A percentile compares a stretch with the other conserved stretches of the same genome.
Conservation (phyloP, 2,329 filamentous ascomycete species). For the Septoria linicola region DNA sequence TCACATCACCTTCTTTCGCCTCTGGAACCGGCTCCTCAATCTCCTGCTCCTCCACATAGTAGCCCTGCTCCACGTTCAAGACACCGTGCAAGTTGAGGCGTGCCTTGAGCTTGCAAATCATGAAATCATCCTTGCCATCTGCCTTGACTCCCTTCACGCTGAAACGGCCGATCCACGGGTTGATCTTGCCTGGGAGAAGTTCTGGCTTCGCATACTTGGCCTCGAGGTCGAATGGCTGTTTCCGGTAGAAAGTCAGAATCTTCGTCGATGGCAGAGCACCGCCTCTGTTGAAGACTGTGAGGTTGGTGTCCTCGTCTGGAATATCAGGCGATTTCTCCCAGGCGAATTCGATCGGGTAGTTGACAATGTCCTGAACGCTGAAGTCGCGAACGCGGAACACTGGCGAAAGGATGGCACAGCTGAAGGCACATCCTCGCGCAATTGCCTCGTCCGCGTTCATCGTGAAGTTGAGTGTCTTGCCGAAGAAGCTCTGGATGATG, state of each 20-base stretch:
- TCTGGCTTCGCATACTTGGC: conserved; percentile 89
- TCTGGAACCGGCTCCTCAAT: conserved; percentile 87
- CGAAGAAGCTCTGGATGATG: conserved; percentile 84
- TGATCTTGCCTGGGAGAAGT: conserved; percentile 79
- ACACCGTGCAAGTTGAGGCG: conserved; percentile 95
- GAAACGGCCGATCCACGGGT: conserved; percentile 95
- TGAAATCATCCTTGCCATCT: conserved; percentile 91
- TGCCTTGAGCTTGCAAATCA: conserved; percentile 99
- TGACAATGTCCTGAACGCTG: conserved; percentile 93
- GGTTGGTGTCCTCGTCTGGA: conserved; percentile 93
- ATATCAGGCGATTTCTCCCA: conserved; percentile 99
- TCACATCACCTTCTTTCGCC: conserved; percentile 72
- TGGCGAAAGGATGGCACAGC: conserved; percentile 94
- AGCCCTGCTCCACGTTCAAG: conserved; percentile 92
- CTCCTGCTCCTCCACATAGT: conserved; percentile 97
- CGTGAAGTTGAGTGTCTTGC: conserved; percentile 89
- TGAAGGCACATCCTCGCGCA: conserved; percentile 92
- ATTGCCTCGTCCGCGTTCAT: conserved; percentile 98
- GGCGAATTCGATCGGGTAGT: conserved; percentile 96
- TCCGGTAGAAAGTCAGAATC: conserved; percentile 98
- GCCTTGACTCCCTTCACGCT: conserved; percentile 97
- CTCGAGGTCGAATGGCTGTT: conserved; percentile 95
- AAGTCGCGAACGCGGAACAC: conserved; percentile 99
- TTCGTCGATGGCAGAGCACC: conserved; percentile 98
- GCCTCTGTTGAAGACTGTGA: conserved; percentile 96